Percentiles rank a stretch among this genome's conserved stretches.
Conservation (phyloP, 257 asterid species). For the Primulina eburnea region DNA sequence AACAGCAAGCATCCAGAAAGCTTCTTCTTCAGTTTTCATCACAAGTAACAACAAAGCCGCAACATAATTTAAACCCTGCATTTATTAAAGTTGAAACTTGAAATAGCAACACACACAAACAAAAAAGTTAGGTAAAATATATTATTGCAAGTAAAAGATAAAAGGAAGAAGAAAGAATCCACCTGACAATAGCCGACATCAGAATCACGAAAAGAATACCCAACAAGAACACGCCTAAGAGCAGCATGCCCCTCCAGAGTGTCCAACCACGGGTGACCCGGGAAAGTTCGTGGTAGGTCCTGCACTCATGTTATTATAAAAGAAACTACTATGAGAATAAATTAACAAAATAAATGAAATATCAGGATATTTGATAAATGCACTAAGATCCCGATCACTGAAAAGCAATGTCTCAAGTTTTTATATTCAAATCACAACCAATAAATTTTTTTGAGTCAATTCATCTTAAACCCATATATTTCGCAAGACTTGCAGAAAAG, state of each 20-base stretch:
- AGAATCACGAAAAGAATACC: conserved; percentile 93
- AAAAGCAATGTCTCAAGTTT: neutral
- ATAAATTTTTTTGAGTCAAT: neutral
- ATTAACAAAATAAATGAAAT: neutral
- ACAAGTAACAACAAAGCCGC: conserved; percentile 92
- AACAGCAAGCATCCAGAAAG: conserved; percentile 99
- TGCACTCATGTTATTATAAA: conserved; percentile 30
- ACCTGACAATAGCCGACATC: conserved; percentile 99
- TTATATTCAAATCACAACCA: neutral
- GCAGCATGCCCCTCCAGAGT: conserved; percentile 91
- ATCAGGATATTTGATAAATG: neutral
- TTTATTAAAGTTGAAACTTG: conserved; percentile 7
- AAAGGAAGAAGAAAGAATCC: conserved; percentile 5
- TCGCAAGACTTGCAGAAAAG: neutral
- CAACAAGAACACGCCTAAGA: conserved; percentile 94
- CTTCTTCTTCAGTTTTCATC: conserved; percentile 98
- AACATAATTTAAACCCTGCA: conserved; percentile 91
- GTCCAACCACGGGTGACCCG: conserved; percentile 99
- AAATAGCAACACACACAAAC: neutral
- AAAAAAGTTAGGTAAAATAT: neutral
- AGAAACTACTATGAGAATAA: conserved; percentile 11
- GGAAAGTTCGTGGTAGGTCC: conserved; percentile 97
- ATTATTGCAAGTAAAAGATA: neutral
- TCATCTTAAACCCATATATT: neutral
- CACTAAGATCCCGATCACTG: neutral